Evolutionary conservation across 2,329 filamentous ascomycete genomes (phyloP).

Genomic region (Fusarium illudens): DNA sequence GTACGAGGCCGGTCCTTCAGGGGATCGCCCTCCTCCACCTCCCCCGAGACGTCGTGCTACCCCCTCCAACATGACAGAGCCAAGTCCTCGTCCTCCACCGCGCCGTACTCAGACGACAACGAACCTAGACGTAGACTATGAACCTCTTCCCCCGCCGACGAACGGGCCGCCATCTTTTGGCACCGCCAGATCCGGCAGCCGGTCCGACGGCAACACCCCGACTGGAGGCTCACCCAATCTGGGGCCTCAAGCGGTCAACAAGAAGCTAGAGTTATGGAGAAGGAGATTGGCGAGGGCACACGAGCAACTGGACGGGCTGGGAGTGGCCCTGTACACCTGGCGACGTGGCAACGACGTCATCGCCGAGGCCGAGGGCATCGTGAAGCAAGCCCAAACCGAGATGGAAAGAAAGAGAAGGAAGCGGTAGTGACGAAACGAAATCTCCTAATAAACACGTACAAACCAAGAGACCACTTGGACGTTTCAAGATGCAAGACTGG

Average conservation of each 20-base stretch:
- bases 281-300: constrained; percentile 73
- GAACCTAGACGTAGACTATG: constrained; percentile 54
- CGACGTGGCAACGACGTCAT: constrained; percentile 75
- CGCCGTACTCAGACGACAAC: constrained; percentile 46
- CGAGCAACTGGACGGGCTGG: constrained; percentile 66
- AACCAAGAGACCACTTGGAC: not conserved
- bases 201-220: constrained; percentile 47
- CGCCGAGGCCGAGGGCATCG: constrained; percentile 70
- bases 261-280: constrained; percentile 77
- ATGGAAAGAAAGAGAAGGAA: constrained; percentile 46
- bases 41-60: constrained; percentile 58
- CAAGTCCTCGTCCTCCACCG: constrained; percentile 43
- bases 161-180: constrained; percentile 34
- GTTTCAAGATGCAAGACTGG: not conserved
- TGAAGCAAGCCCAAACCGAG: constrained; percentile 62
- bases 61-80: constrained; percentile 44
- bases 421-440: not conserved
- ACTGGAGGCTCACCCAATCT: constrained; percentile 46
- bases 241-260: constrained; percentile 59
- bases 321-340: constrained; percentile 78
- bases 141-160: constrained; percentile 49
- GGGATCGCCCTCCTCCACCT: constrained; percentile 54
- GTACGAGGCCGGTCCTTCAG: constrained; percentile 9
- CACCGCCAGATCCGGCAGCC: constrained; percentile 41
- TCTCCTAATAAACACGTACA: constrained; percentile 2